phyloP scores from a whole-genome alignment of 768 basidiomycete species.

The Hemileccinum impolitum region DNA sequence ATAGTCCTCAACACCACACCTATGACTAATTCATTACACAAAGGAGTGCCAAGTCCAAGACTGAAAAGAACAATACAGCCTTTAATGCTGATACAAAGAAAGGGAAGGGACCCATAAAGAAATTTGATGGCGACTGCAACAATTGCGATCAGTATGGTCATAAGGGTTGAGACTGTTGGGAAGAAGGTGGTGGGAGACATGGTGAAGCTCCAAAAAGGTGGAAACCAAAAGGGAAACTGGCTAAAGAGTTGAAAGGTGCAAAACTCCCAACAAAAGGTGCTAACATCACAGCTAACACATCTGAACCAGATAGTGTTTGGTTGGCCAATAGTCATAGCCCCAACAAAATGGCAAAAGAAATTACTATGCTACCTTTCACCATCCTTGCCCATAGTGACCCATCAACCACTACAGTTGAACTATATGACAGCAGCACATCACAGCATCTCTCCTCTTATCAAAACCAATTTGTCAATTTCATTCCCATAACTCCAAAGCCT shows the following conservation, averaged over 20 bases:
- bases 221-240: background rate
- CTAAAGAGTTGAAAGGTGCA: too few species aligned
- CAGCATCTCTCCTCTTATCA: background rate
- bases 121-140: background rate
- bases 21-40: conserved; percentile 12
- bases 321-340: too few species aligned
- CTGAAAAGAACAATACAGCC: background rate
- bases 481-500: background rate
- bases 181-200: conserved; percentile 6
- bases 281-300: too few species aligned
- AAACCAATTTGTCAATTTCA: background rate
- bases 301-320: background rate
- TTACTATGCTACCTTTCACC: too few species aligned
- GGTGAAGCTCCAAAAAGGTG: conserved; percentile 2
- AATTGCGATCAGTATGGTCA: conserved; percentile 9
- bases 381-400: background rate
- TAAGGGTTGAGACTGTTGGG: conserved; percentile 2
- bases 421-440: background rate
- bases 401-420: background rate
- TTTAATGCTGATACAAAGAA: background rate
- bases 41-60: background rate
- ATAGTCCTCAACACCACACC: conserved; percentile 8
- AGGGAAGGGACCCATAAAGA: background rate
- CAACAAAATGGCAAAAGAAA: too few species aligned
- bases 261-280: too few species aligned